Evolutionary conservation across 2,329 filamentous ascomycete genomes (phyloP), one percentile per base, ranked within the genome.

Genomic region (Aspergillus fumigatiaffinis): DNA sequence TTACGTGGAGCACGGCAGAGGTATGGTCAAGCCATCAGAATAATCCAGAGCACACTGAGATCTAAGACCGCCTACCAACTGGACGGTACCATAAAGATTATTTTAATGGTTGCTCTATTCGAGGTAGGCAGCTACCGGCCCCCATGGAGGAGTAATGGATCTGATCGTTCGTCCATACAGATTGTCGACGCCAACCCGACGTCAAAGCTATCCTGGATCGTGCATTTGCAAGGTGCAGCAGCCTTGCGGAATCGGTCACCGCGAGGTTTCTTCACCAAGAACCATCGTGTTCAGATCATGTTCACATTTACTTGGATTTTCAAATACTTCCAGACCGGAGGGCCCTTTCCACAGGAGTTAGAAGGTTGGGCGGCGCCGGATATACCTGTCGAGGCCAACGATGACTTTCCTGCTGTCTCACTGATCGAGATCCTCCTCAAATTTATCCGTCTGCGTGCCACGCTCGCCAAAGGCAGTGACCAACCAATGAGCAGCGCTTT

Each of bases 391-490:
- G 42, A 48, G 1, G 41, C 47, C 4, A 46, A 47, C 0, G 55
- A 63, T 47, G 49, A 58, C 3, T 25, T 50, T 17, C 61, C 65
- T 2, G 56, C 54, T 3, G 51, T 63, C 29, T 20, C 51, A 1
- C 51, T 66, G 32, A 56, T 66, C 14, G 65, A 64, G 25, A 63
- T 66, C 21, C 55, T 69, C 23, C 51, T 63, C 46, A 62, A 58
- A 47, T 62, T 64, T 48, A 65, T 60, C 50, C 50, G 35, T 50
- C 53, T 49, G 2, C 60, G 29, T 53, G 55, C 48, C 5, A 56
- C 29, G 17, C 53, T 56, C 29, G 51, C 25, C 8, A 2, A 21
- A 20, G 3, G 17, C 9, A 21, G n/a, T 50, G 28, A 54, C 4
- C 25, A 44, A 8, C 53, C 59, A 6, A 47, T 54, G 12, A 55